These are phyloP conservation scores for Aspergillus sp. DNA, from an alignment of 2,329 filamentous ascomycete species.

Conservation along the genomic window DNA sequence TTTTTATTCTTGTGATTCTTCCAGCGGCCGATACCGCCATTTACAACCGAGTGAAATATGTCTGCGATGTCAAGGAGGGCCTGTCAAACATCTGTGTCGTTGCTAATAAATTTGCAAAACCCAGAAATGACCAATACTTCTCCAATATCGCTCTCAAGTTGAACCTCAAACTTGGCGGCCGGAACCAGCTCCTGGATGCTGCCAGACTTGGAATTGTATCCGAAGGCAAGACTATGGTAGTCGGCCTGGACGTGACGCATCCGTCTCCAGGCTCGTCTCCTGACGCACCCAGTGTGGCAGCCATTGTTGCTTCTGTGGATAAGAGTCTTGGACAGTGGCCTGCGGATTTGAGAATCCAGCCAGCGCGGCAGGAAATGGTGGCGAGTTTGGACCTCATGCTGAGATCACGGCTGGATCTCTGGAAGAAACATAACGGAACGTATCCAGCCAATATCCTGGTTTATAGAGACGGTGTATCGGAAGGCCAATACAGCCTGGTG, in stretches of 20 bases:
- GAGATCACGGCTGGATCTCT: slow-evolving; percentile 63
- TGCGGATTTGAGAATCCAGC: slow-evolving; percentile 67
- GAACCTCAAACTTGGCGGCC: slow-evolving; percentile 75
- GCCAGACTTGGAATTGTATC: slow-evolving; percentile 60
- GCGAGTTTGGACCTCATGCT: slow-evolving; percentile 63
- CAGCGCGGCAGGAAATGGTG: slow-evolving; percentile 69
- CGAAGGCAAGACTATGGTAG: slow-evolving; percentile 75
- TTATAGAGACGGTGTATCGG: slow-evolving; percentile 86
- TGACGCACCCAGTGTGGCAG: slow-evolving; percentile 71
- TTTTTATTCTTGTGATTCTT: slow-evolving; percentile 62
- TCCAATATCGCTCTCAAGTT: slow-evolving; percentile 75
- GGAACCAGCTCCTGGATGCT: slow-evolving; percentile 63
- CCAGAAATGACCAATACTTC: slow-evolving; percentile 51
- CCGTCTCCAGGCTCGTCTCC: slow-evolving; percentile 67
- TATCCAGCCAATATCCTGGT: slow-evolving; percentile 75
- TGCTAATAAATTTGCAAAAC: slow-evolving; percentile 49
- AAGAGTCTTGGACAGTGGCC: slow-evolving; percentile 73
- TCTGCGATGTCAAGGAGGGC: slow-evolving; percentile 66
- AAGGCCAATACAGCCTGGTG: slow-evolving; percentile 74
- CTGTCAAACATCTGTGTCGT: slow-evolving; percentile 69
- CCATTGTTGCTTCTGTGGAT: slow-evolving; percentile 76
- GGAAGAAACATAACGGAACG: slow-evolving; percentile 56
- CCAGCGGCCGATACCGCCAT: slow-evolving; percentile 51
- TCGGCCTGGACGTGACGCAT: slow-evolving; percentile 88
- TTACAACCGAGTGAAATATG: slow-evolving; percentile 67